Conservation (phyloP, 805 yeast genomes). For the Helenozyma rhizophorensis region DNA sequence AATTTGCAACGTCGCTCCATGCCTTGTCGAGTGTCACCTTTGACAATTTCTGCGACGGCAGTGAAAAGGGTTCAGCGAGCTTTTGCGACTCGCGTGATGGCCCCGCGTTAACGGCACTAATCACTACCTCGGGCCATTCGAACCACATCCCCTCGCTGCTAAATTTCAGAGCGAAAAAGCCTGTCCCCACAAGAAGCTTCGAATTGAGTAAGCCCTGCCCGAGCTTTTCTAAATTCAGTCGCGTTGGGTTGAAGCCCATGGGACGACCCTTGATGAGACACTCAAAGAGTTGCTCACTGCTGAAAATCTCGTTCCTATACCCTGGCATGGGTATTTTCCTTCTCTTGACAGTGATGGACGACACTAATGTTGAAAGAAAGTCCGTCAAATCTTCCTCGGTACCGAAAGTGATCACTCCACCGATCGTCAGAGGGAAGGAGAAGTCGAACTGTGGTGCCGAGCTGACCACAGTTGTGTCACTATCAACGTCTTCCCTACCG, state of each 20-base stretch:
- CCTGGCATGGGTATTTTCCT: constrained; percentile 39
- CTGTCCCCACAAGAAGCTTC: constrained; percentile 28
- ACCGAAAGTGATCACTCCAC: constrained; percentile 18
- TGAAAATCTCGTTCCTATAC: constrained; percentile 34
- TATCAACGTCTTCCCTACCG: background rate
- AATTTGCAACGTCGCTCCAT: constrained; percentile 19
- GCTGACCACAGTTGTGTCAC: background rate
- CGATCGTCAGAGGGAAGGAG: constrained; percentile 30
- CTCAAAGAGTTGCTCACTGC: constrained; percentile 35
- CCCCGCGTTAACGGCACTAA: constrained; percentile 5
- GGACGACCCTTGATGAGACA: constrained; percentile 22
- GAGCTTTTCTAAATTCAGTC: constrained; percentile 34
- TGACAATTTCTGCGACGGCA: background rate
- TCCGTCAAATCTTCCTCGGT: constrained; percentile 16
- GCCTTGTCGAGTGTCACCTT: constrained; percentile 10
- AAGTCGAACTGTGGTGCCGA: constrained; percentile 5
- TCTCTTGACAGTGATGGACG: constrained; percentile 21
- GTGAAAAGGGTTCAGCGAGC: background rate
- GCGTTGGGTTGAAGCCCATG: constrained; percentile 30
- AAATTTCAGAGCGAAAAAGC: constrained; percentile 32
- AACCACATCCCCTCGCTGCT: constrained; percentile 42
- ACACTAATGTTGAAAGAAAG: constrained; percentile 21
- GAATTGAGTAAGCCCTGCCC: constrained; percentile 37
- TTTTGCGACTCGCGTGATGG: too few relatives aligned
- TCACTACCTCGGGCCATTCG: constrained; percentile 38